These are phyloP conservation scores for Thamnidium elegans DNA, from an alignment of 192 early-diverging fungal genomes.

Conservation along the genomic window DNA sequence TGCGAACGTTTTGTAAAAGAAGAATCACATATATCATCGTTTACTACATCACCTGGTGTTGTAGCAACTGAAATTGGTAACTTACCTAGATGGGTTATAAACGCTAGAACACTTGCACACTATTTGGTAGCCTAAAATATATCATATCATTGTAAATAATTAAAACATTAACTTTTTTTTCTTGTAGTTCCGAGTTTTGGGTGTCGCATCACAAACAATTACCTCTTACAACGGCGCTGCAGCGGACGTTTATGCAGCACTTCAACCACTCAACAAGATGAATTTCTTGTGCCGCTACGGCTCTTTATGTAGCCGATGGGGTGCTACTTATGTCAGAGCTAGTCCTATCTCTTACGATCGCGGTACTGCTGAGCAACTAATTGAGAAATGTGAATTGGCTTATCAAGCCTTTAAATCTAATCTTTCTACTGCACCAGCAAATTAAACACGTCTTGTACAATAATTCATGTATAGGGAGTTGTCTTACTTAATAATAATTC, in stretches of 20 bases:
- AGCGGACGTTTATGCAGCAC: conserved; percentile 46
- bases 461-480: too few relatives aligned
- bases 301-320: conserved; percentile 25
- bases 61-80: conserved; percentile 50
- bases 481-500: too few relatives aligned
- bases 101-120: conserved; percentile 20
- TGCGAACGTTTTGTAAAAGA: conserved; percentile 31
- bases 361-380: conserved; percentile 2
- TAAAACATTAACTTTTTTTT: not conserved
- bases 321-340: conserved; percentile 22
- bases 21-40: conserved; percentile 35
- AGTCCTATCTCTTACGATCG: conserved; percentile 9
- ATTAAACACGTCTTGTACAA: too few relatives aligned
- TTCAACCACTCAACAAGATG: conserved; percentile 13
- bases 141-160: too few relatives aligned
- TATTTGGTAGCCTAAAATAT: conserved; percentile 16
- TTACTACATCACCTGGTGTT: conserved; percentile 54
- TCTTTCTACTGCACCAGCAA: not conserved
- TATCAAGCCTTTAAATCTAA: conserved; percentile 25
- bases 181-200: conserved; percentile 33
- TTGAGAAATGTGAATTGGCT: conserved; percentile 19
- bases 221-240: conserved; percentile 46
- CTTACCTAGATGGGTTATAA: conserved; percentile 39
- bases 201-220: conserved; percentile 46
- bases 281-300: conserved; percentile 10